These are phyloP conservation scores for Termitomyces sp. DNA, from an alignment of 768 basidiomycete genomes.

Conservation along the genomic window DNA sequence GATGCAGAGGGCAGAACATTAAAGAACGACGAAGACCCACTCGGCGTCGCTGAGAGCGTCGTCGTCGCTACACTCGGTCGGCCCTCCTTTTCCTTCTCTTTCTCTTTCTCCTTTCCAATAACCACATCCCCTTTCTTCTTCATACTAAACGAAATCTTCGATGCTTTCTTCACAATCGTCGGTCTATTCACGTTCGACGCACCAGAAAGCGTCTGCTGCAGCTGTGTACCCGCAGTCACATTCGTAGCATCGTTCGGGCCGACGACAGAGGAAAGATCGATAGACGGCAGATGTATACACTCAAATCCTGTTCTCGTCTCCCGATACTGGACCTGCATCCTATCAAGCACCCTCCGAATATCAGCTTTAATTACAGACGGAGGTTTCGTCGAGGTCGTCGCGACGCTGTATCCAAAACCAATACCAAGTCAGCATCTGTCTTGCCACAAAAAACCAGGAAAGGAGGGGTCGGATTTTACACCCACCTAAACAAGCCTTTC, in stretches of 20 bases:
- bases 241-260: slow-evolving; percentile 14
- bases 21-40: slow-evolving; percentile 82
- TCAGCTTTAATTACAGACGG: slow-evolving; percentile 78
- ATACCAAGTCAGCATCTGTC: background rate
- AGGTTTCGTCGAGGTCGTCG: slow-evolving; percentile 90
- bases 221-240: slow-evolving; percentile 15
- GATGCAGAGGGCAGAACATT: slow-evolving; percentile 51
- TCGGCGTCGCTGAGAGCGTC: slow-evolving; percentile 57
- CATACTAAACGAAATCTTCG: slow-evolving; percentile 73
- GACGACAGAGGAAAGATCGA: slow-evolving; percentile 79
- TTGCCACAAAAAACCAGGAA: background rate
- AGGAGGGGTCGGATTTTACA: slow-evolving; percentile 7
- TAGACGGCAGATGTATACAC: slow-evolving; percentile 92
- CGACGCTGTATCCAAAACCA: slow-evolving; percentile 50
- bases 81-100: slow-evolving; percentile 19
- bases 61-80: slow-evolving; percentile 38
- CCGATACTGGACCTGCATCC: slow-evolving; percentile 93
- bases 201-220: slow-evolving; percentile 43
- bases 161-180: slow-evolving; percentile 66
- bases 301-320: slow-evolving; percentile 91
- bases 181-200: slow-evolving; percentile 25
- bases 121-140: slow-evolving; percentile 26
- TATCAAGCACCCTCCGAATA: slow-evolving; percentile 80
- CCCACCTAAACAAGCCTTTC: slow-evolving; percentile 91
- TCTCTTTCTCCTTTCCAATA: background rate